These are phyloP conservation scores for Staphylotrichum tortipilum DNA, from an alignment of 495 filamentous ascomycete genomes.

Conservation along the genomic window DNA sequence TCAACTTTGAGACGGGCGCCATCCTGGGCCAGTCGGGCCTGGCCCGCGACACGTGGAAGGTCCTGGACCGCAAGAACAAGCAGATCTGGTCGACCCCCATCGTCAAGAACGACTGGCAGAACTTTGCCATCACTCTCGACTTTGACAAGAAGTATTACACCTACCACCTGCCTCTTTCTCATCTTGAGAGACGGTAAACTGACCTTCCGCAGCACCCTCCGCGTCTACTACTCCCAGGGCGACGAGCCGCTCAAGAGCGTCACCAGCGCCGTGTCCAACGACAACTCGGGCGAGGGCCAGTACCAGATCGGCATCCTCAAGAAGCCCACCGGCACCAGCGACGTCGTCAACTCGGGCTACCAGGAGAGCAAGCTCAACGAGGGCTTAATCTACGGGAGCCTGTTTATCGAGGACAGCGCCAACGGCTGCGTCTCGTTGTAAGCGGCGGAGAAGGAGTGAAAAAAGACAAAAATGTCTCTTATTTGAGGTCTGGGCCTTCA, in stretches of 20 bases:
- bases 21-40: constrained; percentile 58
- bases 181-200: background rate
- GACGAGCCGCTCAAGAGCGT: constrained; percentile 40
- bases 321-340: constrained; percentile 46
- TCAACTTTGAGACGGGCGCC: constrained; percentile 46
- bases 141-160: constrained; percentile 41
- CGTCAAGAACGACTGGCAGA: constrained; percentile 43
- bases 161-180: background rate
- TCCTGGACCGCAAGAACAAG: constrained; percentile 39
- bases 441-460: background rate
- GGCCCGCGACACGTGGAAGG: constrained; percentile 71
- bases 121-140: constrained; percentile 49
- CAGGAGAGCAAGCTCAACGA: constrained; percentile 43
- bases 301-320: constrained; percentile 51
- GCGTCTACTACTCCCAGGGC: constrained; percentile 45
- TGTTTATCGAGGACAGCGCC: constrained; percentile 47
- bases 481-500: too few relatives aligned
- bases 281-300: constrained; percentile 47
- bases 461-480: too few relatives aligned
- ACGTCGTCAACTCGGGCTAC: constrained; percentile 46
- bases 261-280: constrained; percentile 37
- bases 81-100: constrained; percentile 39
- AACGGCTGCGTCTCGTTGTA: constrained; percentile 37
- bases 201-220: constrained; percentile 37
- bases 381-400: constrained; percentile 46